Base-by-base conservation (phyloP, 371 early-diverging fungal species). In the Mortierella sp. region DNA sequence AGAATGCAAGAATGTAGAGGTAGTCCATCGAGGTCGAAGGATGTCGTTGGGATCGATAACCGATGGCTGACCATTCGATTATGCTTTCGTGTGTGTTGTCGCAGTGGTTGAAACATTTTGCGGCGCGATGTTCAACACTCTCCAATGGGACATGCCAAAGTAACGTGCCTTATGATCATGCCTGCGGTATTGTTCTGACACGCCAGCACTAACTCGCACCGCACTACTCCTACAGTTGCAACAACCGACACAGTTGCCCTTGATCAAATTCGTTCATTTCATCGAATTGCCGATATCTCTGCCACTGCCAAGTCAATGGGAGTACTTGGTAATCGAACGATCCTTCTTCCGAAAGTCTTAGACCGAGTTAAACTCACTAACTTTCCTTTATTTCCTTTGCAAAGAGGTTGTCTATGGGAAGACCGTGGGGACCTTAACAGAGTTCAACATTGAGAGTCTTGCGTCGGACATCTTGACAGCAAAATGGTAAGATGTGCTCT, bases 51-150 rank as follows among this genome's bases (percentile, higher is more conserved):
- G n/a, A n/a, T n/a, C n/a, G n/a, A n/a, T n/a, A n/a, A n/a, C n/a
- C n/a, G n/a, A n/a, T n/a, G n/a, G n/a, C n/a, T n/a, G n/a, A n/a
- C n/a, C n/a, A n/a, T n/a, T n/a, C n/a, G n/a, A n/a, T n/a, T n/a
- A n/a, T n/a, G n/a, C n/a, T n/a, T n/a, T n/a, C n/a, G n/a, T n/a
- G n/a, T n/a, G n/a, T n/a, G n/a, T n/a, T n/a, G n/a, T n/a, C n/a
- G n/a, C 23, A 73, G 70, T 76, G 78, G 78, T 39, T 76, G 34
- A 64, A 27, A 39, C 78, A 76, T 55, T 65, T 58, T 46, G 62
- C 64, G 0, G 46, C 61, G 0, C 61, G 66, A 27, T 64, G 51
- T 43, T 41, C 58, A 30, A 28, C 30, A 12, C 50, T 54, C 1
- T 50, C 62, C 2, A 53, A 30, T 13, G 55, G 58, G 26, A 31